Base-by-base conservation (phyloP, 129 eudicot genomes). In the Helianthus tuberosus region DNA sequence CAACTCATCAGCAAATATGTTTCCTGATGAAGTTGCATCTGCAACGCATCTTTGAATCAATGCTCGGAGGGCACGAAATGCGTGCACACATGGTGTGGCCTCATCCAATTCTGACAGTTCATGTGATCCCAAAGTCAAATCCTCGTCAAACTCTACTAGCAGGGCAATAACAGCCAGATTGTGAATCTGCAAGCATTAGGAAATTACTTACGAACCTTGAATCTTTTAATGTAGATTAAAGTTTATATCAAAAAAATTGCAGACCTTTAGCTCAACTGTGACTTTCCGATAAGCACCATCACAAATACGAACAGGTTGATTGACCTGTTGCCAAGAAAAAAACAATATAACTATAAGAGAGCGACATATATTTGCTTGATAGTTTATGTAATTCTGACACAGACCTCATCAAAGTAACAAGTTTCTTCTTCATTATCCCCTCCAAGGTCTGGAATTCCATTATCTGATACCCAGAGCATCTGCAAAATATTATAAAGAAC, bases 271-370 rank as follows among this genome's bases (percentile, higher is more conserved):
- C 81, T 95, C 99, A 77, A 91, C 95, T 23, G 99, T 70, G 51
- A 95, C 90, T 83, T 89, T 95, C 64, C 97, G 84, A 72, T 95
- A 91, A 66, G 99, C 99, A 73, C 99, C 99, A 61, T 96, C 97
- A 49, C 84, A 85, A 52, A 73, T 83, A 52, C 85, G 83, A 76
- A 89, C 82, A 35, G 97, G 97, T 80, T 95, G 97, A 81, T 84
- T 88, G 77, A 89, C 99, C 99, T 95, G 46, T 66, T 64, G 55
- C 62, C 50, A 6, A 36, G 32, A 32, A 32, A 32, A 3, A 32
- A 32, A 62, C 66, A 66, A 7, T 64, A 76, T 15, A 62, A 38
- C 27, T 16, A 61, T 63, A 5, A 66, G 4, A 47, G 11, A 58
- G 25, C 5, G 8, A 8, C 8, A 50, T 17, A 47, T 69, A 69